These are phyloP conservation scores for Lathyrus oleraceus DNA, from an alignment of 306 rosid species.

Conservation along the genomic window DNA sequence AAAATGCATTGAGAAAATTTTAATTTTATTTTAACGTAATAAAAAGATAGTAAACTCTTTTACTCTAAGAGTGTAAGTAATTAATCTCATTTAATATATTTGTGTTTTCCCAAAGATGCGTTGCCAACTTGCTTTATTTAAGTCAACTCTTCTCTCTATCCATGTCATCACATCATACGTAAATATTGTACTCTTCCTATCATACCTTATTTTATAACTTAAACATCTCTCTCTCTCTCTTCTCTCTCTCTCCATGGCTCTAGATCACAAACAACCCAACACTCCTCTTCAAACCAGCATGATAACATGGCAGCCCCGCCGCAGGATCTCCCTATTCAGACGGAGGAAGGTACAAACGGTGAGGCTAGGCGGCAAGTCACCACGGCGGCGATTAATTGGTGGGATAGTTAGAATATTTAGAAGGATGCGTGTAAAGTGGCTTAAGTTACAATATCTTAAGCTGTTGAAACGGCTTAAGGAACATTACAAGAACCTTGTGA, in stretches of 20 bases:
- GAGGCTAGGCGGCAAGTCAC: constrained; percentile 56
- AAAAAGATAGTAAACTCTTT: too few relatives aligned
- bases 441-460: constrained; percentile 49
- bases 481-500: constrained; percentile 42
- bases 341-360: constrained; percentile 45
- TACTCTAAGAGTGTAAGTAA: too few relatives aligned
- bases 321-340: constrained; percentile 35
- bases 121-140: constrained; percentile 26
- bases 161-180: constrained; percentile 19
- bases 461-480: constrained; percentile 52
- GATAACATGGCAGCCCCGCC: constrained; percentile 31
- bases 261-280: constrained; percentile 13
- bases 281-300: background rate
- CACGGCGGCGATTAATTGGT: constrained; percentile 33
- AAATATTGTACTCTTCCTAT: background rate
- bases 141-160: constrained; percentile 38
- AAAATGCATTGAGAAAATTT: too few relatives aligned
- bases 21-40: too few relatives aligned
- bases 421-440: constrained; percentile 55
- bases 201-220: background rate
- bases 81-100: background rate
- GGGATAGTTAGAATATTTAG: constrained; percentile 36
- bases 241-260: constrained; percentile 36
- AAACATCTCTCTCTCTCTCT: background rate
- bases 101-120: constrained; percentile 31